phyloP scores from a whole-genome alignment of 257 asterid genomes.

The Przewalskia tangutica region DNA sequence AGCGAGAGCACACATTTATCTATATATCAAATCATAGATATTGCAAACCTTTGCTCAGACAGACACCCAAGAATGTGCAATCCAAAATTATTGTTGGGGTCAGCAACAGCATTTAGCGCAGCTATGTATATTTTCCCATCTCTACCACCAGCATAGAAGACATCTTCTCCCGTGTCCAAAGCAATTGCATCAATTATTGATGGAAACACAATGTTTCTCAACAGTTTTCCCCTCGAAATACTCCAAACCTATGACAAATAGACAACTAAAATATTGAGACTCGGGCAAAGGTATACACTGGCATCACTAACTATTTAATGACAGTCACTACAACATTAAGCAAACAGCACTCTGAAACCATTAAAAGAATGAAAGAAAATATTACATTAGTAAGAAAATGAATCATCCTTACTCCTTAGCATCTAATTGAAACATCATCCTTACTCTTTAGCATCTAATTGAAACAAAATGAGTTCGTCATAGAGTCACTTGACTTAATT shows the following conservation, averaged over 20 bases:
- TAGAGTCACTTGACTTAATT: background rate
- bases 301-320: background rate
- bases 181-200: slow-evolving; percentile 68
- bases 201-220: slow-evolving; percentile 68
- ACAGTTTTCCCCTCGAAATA: slow-evolving; percentile 52
- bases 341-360: background rate
- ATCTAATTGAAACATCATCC: background rate
- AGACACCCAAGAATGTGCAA: slow-evolving; percentile 52
- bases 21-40: background rate
- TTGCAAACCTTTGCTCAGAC: slow-evolving; percentile 66
- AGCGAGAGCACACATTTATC: background rate
- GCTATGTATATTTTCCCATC: slow-evolving; percentile 88
- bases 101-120: slow-evolving; percentile 48
- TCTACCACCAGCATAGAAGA: slow-evolving; percentile 88
- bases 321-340: background rate
- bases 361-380: background rate
- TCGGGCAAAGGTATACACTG: background rate
- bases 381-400: background rate
- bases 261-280: background rate
- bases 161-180: slow-evolving; percentile 75
- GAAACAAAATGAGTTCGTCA: background rate
- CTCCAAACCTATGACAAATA: slow-evolving; percentile 64
- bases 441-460: background rate
- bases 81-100: slow-evolving; percentile 45
- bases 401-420: background rate